Evolutionary conservation across 2,329 filamentous ascomycete genomes (phyloP).

Genomic region (Claviceps paspali): DNA sequence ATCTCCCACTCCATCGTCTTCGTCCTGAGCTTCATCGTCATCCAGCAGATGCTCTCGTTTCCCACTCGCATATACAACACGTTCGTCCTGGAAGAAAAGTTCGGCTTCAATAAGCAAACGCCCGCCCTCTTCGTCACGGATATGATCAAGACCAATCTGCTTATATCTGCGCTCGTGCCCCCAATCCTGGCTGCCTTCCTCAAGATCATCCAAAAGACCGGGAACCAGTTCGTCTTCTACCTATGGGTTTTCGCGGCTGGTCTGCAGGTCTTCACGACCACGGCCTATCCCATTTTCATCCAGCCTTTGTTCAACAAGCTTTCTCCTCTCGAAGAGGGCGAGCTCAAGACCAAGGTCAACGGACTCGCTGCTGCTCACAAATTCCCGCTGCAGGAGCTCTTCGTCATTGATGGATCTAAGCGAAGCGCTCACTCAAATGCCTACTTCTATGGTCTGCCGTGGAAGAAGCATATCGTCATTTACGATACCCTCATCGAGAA

Average conservation of each 20-base stretch:
- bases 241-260: constrained; percentile 85
- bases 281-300: constrained; percentile 88
- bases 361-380: constrained; percentile 66
- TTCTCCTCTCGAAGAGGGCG: constrained; percentile 74
- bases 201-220: constrained; percentile 86
- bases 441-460: constrained; percentile 93
- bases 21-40: constrained; percentile 70
- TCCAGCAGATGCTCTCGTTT: constrained; percentile 65
- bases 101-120: constrained; percentile 98
- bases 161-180: constrained; percentile 64
- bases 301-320: constrained; percentile 97
- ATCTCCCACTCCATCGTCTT: constrained; percentile 90
- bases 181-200: constrained; percentile 88
- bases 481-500: constrained; percentile 97
- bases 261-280: constrained; percentile 88
- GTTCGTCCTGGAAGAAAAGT: constrained; percentile 91
- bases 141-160: constrained; percentile 76
- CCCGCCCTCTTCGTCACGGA: constrained; percentile 76
- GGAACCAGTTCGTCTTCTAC: constrained; percentile 93
- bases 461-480: constrained; percentile 99
- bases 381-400: constrained; percentile 83
- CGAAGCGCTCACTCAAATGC: constrained; percentile 78
- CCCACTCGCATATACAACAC: constrained; percentile 82
- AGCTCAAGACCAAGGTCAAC: constrained; percentile 80
- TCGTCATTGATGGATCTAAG: constrained; percentile 89